Evolutionary conservation across 306 rosid genomes (phyloP), one percentile per base, ranked within the genome.

Genomic region (Castanopsis chinensis): DNA sequence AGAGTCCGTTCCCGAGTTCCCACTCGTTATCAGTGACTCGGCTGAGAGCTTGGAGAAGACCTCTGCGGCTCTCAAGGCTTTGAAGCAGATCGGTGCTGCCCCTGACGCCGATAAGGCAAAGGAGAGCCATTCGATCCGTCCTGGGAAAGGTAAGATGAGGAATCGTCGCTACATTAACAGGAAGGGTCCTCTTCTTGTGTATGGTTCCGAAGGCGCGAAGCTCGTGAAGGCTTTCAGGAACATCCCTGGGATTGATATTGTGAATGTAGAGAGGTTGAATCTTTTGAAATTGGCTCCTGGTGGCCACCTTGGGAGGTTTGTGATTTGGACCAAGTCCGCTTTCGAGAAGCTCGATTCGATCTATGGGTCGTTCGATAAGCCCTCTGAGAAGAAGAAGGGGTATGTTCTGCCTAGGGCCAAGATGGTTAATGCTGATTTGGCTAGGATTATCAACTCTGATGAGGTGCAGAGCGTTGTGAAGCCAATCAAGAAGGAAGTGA

Each of bases 341-440:
- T 88, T 94, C n/a, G 97, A 94, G 93, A 94, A 90, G 79, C 82
- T 94, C 0, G 98, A 94, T 41, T 92, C 98, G 0, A 88, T 94
- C 17, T 94, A 94, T 17, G 97, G 98, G 0, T 85, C 98, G 0
- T 92, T 94, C 12, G 97, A 94, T 6, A 94, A 86, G 88, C 13
- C 76, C 0, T 90, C 96, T 0, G 93, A 88, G 87, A 90, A 89
- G 92, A 94, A 94, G 89, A 90, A 87, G 75, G 92, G 92, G 0
- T 92, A 90, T 3, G 69, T 92, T 6, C 79, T 92, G 1, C 98
- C 96, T 0, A 84, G 97, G 86, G 5, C 97, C 0, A 94, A 94
- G 87, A 94, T 92, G 97, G 84, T 80, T 0, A 92, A 92, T 30
- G 85, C 94, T 13, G 97, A 92, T 57, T 80, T 94, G 56, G 75